Base-by-base conservation (phyloP, 1,284 basidiomycete genomes). In the Mycena citricolor region DNA sequence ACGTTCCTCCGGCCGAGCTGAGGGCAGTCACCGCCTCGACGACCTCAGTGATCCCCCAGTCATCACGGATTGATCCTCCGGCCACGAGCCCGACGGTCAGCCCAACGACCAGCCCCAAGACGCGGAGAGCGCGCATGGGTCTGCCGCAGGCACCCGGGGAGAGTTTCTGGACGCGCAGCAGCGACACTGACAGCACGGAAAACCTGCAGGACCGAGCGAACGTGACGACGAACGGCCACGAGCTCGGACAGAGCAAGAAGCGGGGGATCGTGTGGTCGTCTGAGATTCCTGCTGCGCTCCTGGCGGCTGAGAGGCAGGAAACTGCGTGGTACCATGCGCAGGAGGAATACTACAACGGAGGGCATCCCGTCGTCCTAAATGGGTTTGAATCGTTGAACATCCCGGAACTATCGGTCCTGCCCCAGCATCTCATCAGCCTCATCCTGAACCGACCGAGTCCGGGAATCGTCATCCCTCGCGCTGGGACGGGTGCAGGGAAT, bases 361-460 rank as follows among this genome's bases (percentile, higher is more conserved):
- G 44, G 35, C 49, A 48, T 28, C n/a, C n/a, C n/a, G 51, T 49
- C 17, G 44, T 47, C 34, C 56, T 65, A 32, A 64, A 54, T 32
- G 71, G 71, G 4, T 74, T 74, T 51, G 69, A 82, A 35, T 73
- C 84, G 35, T 86, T 85, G 12, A 83, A 81, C 56, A 83, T 91
- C 50, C 91, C 92, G 4, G 81, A 86, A 29, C 91, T 93, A 1
- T 94, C 95, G 1, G 73, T 78, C 2, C 75, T 98, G 34, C 95
- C 95, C 0, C 74, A 94, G 2, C 93, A 98, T 60, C 73, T 99
- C 23, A 94, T 97, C 59, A 94, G 92, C 61, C 84, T 97, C 34
- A 97, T 98, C 42, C 69, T 98, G 52, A 98, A 98, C 61, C 76
- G 72, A 56, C 70, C 68, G 38, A 61, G 57, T 38, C 61, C 61